Base-by-base conservation (phyloP, 129 eudicot species). In the Glebionis coronaria region DNA sequence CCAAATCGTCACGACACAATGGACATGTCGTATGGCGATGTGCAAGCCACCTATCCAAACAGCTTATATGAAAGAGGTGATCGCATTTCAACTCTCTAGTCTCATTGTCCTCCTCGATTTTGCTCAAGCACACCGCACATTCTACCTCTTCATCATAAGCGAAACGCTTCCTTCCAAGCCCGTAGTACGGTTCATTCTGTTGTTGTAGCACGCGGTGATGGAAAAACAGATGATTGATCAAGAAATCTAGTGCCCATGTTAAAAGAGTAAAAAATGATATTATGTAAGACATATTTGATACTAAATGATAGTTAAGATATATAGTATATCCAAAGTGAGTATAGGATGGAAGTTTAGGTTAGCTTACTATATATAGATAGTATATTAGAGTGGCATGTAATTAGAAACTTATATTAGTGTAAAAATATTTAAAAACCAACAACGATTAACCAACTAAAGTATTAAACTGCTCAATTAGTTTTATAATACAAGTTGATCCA, bases 41-140 rank as follows among this genome's bases (percentile, higher is more conserved):
- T 6, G 78, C 76, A 19, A 70, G 12, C 82, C 80, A 80, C 31
- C 57, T 56, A 45, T 77, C 88, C 38, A 76, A 74, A 58, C 88
- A 83, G 25, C 44, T 76, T 18, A 53, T 73, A 44, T 79, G 83
- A 64, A 79, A 79, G 7, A 69, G 29, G 57, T 79, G 83, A 18
- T 56, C 69, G 19, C 83, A 79, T 21, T 69, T 46, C 20, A 79
- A 44, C 58, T 79, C 80, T 53, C 76, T 74, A 40, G 74, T 46
- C 61, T 79, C 83, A 4, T 74, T 62, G 2, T 74, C 83, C 0
- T 70, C 83, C 23, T 79, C 73, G n/a, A 79, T 65, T 40, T 40
- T 74, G 56, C 38, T 62, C 40, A 79, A 60, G 57, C 80, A 79
- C 65, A 79, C 63, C 2, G 77, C 63, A 50, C 83, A 79, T 44